These are phyloP conservation scores for Phytophthora agathidicida DNA, from an alignment of 352 stramenopile species.

Conservation along the genomic window DNA sequence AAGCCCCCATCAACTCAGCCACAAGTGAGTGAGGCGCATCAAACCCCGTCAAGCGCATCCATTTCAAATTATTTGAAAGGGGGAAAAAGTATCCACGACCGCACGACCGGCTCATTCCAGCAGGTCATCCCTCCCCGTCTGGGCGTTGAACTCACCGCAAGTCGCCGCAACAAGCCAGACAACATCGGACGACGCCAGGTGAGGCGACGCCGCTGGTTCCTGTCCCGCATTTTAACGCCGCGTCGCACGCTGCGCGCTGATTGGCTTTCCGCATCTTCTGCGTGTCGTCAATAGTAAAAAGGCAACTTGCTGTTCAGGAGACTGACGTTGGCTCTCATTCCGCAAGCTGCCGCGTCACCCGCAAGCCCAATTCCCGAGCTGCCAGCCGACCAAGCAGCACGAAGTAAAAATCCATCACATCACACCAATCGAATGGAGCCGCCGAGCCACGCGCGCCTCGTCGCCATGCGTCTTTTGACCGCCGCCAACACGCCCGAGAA, in stretches of 20 bases:
- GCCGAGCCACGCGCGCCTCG: conserved; percentile 29
- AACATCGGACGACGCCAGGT: conserved; percentile 19
- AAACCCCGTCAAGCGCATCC: conserved; percentile 78
- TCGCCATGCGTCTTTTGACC: conserved; percentile 34
- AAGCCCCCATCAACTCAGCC: not conserved
- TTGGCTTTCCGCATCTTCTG: conserved; percentile 22
- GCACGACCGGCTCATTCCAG: conserved; percentile 16
- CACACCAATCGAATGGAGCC: conserved; percentile 27
- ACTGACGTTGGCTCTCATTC: conserved; percentile 22
- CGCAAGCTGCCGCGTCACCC: conserved; percentile 25
- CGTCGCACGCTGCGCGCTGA: conserved; percentile 34
- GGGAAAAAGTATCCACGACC: conserved; percentile 37
- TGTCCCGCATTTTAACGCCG: conserved; percentile 41
- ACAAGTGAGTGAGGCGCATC: conserved; percentile 78
- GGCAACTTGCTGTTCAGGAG: conserved; percentile 16
- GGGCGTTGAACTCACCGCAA: conserved; percentile 14
- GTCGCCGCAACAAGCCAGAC: conserved; percentile 3
- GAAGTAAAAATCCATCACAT: not conserved
- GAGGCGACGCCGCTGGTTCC: conserved; percentile 23
- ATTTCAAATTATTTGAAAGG: conserved; percentile 27
- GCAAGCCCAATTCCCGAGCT: conserved; percentile 5
- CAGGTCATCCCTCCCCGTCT: conserved; percentile 29
- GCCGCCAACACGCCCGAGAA: conserved; percentile 25
- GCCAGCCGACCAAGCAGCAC: no score
- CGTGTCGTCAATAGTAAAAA: conserved; percentile 38